These are phyloP conservation scores for Trametes cubensis DNA, from an alignment of 768 basidiomycete genomes.

Conservation along the genomic window DNA sequence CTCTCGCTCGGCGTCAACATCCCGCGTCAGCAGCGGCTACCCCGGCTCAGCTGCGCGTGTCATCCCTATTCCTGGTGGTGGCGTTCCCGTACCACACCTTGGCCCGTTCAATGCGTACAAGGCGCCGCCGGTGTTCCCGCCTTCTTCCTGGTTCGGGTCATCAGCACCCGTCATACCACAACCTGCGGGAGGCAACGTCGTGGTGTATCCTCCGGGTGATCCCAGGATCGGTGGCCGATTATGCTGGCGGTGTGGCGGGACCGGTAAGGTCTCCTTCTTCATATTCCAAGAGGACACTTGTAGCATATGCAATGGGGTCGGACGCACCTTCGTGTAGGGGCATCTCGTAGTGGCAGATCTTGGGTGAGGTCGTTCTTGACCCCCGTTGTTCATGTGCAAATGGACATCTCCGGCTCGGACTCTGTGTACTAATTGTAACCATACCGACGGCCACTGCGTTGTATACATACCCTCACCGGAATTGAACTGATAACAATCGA, in stretches of 20 bases:
- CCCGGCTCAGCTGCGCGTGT: slow-evolving; percentile 24
- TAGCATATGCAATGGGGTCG: slow-evolving; percentile 62
- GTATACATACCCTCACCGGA: no score
- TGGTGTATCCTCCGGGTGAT: slow-evolving; percentile 65
- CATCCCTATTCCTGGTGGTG: slow-evolving; percentile 28
- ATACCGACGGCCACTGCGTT: no score
- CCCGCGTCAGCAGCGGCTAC: slow-evolving; percentile 16
- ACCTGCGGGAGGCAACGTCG: slow-evolving; percentile 12
- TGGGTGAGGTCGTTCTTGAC: no score
- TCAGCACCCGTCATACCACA: slow-evolving; percentile 7
- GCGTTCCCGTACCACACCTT: slow-evolving; percentile 27
- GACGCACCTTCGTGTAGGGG: slow-evolving; percentile 42
- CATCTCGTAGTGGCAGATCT: background rate
- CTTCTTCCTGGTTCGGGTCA: slow-evolving; percentile 12
- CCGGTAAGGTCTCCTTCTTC: slow-evolving; percentile 53
- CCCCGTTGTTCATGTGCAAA: background rate
- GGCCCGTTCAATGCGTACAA: slow-evolving; percentile 13
- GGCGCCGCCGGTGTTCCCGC: slow-evolving; percentile 7
- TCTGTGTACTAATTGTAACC: no score
- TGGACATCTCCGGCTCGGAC: no score
- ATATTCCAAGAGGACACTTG: slow-evolving; percentile 59
- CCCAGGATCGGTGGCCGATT: slow-evolving; percentile 64
- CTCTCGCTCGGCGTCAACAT: slow-evolving; percentile 18
- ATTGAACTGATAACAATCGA: no score
- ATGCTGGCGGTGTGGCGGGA: slow-evolving; percentile 70